Evolutionary conservation across 768 basidiomycete species (phyloP).

Genomic region (Hortiboletus campestris): DNA sequence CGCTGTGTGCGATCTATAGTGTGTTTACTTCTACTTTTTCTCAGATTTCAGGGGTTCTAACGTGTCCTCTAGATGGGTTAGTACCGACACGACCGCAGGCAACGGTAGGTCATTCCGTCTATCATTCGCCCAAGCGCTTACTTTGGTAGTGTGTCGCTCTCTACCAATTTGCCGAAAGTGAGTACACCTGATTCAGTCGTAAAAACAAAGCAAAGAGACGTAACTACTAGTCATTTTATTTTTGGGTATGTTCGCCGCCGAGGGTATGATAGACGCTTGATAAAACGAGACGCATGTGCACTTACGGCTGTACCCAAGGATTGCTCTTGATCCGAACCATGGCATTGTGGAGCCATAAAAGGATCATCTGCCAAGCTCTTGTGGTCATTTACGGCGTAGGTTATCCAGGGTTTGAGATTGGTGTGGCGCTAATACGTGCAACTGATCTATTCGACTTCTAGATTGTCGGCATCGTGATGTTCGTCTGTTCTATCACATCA

Average conservation of each 20-base stretch:
- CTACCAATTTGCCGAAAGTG: conserved; percentile 8
- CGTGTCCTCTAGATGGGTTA: not conserved
- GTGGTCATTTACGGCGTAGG: not conserved
- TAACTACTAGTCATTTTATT: conserved; percentile 3
- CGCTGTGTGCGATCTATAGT: conserved; percentile 7
- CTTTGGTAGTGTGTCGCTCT: conserved; percentile 1
- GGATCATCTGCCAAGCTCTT: not conserved
- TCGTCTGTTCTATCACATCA: not conserved
- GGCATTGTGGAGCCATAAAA: conserved; percentile 5
- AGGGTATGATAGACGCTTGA: conserved; percentile 1
- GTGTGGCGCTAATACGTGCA: not conserved
- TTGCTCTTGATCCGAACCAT: conserved; percentile 12
- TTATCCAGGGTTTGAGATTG: not conserved
- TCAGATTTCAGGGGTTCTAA: not conserved
- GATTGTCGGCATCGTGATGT: not conserved
- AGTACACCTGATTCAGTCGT: not conserved
- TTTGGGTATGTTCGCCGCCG: conserved; percentile 3
- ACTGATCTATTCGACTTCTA: not conserved
- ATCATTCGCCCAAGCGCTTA: not conserved
- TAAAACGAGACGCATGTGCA: not conserved
- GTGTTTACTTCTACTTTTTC: not conserved
- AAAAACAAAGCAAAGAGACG: not conserved
- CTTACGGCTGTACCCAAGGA: conserved; percentile 1
- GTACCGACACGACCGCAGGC: not conserved
- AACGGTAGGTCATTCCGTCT: not conserved